Conservation (phyloP, 192 early-diverging fungal genomes). For the Coemansia sp. region DNA sequence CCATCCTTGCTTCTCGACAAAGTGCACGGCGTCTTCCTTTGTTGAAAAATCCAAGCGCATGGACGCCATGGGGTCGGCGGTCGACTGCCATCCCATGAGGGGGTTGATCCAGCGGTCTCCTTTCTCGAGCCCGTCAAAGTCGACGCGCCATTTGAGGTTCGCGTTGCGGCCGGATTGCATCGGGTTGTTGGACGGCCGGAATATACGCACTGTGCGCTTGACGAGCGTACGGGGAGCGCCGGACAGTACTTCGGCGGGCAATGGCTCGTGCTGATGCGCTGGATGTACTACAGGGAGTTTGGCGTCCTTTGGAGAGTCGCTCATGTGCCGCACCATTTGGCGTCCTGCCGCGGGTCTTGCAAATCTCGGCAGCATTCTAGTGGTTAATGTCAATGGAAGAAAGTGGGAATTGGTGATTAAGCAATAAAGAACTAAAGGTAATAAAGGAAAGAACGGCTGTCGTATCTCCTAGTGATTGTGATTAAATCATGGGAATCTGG, state of each 20-base stretch:
- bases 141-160: slow-evolving; percentile 81
- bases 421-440: no score
- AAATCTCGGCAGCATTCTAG: slow-evolving; percentile 6
- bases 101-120: slow-evolving; percentile 90
- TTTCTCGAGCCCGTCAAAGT: slow-evolving; percentile 79
- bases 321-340: slow-evolving; percentile 2
- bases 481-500: no score
- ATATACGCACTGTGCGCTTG: slow-evolving; percentile 83
- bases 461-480: no score
- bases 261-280: slow-evolving; percentile 46
- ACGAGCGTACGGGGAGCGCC: slow-evolving; percentile 58
- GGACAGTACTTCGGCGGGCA: slow-evolving; percentile 45
- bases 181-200: slow-evolving; percentile 74
- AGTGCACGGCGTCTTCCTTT: slow-evolving; percentile 87
- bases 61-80: slow-evolving; percentile 81
- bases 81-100: slow-evolving; percentile 86
- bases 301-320: neutral
- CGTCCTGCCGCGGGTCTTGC: neutral
- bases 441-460: no score
- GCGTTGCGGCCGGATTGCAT: slow-evolving; percentile 81
- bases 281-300: slow-evolving; percentile 34
- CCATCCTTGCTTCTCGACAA: slow-evolving; percentile 97
- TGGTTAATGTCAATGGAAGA: no score
- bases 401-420: no score
- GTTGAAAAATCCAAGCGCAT: slow-evolving; percentile 76